Evolutionary conservation across 2,329 filamentous ascomycete species (phyloP).

Genomic region (Fonsecaea pedrosoi): DNA sequence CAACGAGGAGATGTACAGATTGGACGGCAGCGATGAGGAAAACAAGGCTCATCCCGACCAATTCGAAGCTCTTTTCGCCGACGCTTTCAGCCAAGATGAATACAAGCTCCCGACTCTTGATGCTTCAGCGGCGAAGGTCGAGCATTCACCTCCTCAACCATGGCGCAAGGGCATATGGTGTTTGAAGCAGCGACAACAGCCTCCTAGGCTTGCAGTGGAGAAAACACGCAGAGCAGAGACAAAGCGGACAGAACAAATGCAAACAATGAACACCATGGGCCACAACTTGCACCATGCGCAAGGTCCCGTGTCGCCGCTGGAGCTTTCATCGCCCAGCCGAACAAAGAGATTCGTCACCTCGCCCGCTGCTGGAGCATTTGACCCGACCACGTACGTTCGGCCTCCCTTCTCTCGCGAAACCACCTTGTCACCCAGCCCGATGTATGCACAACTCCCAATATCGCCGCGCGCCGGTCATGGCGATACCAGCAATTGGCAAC

Average conservation of each 20-base stretch:
- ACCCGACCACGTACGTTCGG: constrained; percentile 12
- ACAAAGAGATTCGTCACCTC: constrained; percentile 40
- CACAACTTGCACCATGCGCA: constrained; percentile 34
- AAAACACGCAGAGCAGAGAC: constrained; percentile 36
- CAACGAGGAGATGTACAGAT: constrained; percentile 62
- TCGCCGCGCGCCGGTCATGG: constrained; percentile 50
- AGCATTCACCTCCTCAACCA: constrained; percentile 54
- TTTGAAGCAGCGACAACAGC: constrained; percentile 57
- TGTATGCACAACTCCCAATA: constrained; percentile 57
- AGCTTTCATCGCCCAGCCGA: constrained; percentile 23
- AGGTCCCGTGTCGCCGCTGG: constrained; percentile 33
- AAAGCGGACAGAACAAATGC: constrained; percentile 41
- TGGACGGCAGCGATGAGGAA: constrained; percentile 56
- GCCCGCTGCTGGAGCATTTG: constrained; percentile 43
- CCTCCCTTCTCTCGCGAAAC: constrained; percentile 41
- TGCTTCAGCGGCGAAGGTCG: constrained; percentile 51
- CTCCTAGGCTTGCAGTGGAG: constrained; percentile 48
- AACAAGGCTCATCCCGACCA: constrained; percentile 55
- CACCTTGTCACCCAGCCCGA: constrained; percentile 60
- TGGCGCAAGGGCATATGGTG: constrained; percentile 62
- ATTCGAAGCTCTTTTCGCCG: constrained; percentile 59
- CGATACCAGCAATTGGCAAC: constrained; percentile 56
- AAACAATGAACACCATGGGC: constrained; percentile 45
- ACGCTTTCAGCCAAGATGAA: constrained; percentile 60
- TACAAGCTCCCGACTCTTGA: constrained; percentile 58